phyloP scores from a whole-genome alignment of 169 alveolate genomes.

The Eimeria praecox region DNA sequence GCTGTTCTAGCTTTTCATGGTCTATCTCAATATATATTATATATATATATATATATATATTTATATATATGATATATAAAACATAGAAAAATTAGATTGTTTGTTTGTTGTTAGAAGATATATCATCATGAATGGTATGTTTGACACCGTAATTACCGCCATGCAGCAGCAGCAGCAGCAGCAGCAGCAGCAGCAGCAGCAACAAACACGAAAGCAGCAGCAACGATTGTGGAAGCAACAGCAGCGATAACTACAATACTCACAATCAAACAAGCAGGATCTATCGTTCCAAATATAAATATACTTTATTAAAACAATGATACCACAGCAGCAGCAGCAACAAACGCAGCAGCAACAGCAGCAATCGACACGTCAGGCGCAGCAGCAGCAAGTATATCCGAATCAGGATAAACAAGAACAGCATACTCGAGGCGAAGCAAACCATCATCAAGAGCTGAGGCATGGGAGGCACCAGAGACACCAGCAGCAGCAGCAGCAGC shows the following conservation, averaged over 20 bases:
- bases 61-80: not conserved
- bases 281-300: not conserved
- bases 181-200: not conserved
- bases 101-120: not conserved
- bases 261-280: not conserved
- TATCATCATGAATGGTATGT: not conserved
- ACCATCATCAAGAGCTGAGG: not conserved
- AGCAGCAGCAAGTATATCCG: not conserved
- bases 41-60: not conserved
- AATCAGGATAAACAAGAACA: not conserved
- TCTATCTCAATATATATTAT: not conserved
- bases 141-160: not conserved
- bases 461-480: not conserved
- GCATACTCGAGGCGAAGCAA: not conserved
- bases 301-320: not conserved
- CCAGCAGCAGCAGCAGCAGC: slow-evolving; percentile 15
- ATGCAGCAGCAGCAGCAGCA: not conserved
- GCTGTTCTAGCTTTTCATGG: not conserved
- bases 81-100: not conserved
- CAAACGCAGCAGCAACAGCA: not conserved
- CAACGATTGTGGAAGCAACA: not conserved
- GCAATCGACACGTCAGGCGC: not conserved
- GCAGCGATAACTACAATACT: not conserved
- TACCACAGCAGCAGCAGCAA: slow-evolving; percentile 46
- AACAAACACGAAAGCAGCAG: not conserved